These are phyloP conservation scores for Tritrichomonas musculus DNA, from an alignment of 208 protist species.

Conservation along the genomic window DNA sequence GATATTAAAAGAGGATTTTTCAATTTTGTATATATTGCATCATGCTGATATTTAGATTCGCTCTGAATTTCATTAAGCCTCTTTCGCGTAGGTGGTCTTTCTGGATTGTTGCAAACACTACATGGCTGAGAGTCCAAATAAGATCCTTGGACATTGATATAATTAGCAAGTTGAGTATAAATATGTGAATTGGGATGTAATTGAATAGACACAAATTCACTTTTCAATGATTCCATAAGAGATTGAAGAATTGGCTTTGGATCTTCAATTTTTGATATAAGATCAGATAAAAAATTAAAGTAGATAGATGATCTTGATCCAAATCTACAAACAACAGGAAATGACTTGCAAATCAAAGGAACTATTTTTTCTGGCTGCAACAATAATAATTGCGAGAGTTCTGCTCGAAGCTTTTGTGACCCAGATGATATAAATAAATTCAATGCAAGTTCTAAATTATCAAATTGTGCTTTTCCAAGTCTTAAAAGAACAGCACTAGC, in stretches of 20 bases:
- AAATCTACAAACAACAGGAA: not conserved
- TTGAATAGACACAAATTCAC: not conserved
- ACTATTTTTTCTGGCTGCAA: not conserved
- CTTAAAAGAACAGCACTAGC: not conserved
- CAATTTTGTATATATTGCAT: not conserved
- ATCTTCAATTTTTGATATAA: not conserved
- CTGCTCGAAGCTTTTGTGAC: not conserved
- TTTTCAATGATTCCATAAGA: not conserved
- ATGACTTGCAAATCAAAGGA: not conserved
- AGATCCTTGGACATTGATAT: not conserved
- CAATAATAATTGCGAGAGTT: not conserved
- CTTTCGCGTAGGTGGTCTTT: not conserved
- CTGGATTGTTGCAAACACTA: slow-evolving; percentile 14
- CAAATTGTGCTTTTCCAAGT: not conserved
- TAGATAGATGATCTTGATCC: not conserved
- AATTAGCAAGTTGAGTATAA: not conserved
- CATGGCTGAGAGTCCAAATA: slow-evolving; percentile 25
- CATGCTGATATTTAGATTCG: not conserved
- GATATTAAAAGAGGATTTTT: not conserved
- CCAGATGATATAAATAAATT: not conserved
- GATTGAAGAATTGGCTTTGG: not conserved
- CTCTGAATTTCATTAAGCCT: not conserved
- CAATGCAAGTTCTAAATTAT: not conserved
- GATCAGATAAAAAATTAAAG: not conserved
- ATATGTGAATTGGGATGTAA: not conserved